These are phyloP conservation scores for Oldenlandia corymbosa DNA, from an alignment of 257 asterid species.

Conservation along the genomic window DNA sequence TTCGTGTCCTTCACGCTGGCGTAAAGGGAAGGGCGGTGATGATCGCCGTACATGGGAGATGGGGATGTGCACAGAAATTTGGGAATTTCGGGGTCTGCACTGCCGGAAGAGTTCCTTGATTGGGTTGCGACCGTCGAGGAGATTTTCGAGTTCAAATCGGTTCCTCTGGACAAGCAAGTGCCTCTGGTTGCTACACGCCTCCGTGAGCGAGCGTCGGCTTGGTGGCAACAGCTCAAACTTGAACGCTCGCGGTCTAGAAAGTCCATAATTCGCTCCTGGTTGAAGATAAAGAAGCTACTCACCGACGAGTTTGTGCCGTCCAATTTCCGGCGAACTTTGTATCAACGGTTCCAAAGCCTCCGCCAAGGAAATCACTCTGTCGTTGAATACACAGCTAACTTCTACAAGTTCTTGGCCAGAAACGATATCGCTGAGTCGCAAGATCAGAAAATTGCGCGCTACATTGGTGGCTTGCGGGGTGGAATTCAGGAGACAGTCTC, in stretches of 20 bases:
- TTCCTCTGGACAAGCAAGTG: not conserved
- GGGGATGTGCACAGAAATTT: not conserved
- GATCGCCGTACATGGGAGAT: no score
- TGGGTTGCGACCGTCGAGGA: not conserved
- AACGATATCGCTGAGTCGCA: no score
- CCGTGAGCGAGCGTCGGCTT: not conserved
- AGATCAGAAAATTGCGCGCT: no score
- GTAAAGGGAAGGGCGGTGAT: no score
- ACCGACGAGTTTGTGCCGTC: not conserved
- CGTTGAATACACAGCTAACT: no score
- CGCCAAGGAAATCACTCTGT: no score
- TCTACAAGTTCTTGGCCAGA: no score
- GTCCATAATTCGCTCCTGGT: not conserved
- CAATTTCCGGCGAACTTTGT: not conserved
- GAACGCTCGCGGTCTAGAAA: not conserved
- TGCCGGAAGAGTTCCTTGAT: not conserved
- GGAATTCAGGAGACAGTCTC: no score
- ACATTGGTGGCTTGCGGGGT: no score
- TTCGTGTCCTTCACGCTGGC: no score
- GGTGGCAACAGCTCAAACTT: not conserved
- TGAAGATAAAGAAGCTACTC: not conserved
- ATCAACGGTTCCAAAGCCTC: not conserved
- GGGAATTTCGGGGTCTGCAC: not conserved
- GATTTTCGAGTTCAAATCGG: not conserved
- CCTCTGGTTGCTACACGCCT: not conserved